Evolutionary conservation across 441 rosid genomes (phyloP).

Genomic region (Capsella rubella): DNA sequence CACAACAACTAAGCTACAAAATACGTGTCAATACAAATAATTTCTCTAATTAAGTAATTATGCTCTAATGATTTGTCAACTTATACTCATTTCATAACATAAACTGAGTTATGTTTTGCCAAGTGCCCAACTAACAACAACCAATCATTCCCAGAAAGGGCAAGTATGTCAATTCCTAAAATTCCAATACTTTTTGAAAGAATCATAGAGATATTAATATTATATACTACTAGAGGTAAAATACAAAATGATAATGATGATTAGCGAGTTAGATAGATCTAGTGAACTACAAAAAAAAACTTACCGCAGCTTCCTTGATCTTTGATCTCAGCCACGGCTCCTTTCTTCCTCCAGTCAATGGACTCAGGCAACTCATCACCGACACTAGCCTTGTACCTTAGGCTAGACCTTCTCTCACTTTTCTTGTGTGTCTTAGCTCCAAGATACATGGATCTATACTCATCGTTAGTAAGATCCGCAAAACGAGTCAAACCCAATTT

Average conservation of each 20-base stretch:
- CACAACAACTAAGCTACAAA: background rate
- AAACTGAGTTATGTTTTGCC: background rate
- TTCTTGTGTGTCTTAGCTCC: slow-evolving; percentile 56
- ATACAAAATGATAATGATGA: background rate
- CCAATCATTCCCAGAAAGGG: background rate
- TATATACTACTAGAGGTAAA: background rate
- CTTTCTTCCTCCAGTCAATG: slow-evolving; percentile 88
- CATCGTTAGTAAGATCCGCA: slow-evolving; percentile 90
- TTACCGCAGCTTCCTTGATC: slow-evolving; percentile 77
- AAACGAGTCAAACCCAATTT: slow-evolving; percentile 75
- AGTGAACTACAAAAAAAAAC: background rate
- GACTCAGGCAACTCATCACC: slow-evolving; percentile 71
- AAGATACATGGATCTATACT: slow-evolving; percentile 73
- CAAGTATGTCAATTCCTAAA: background rate
- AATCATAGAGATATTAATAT: background rate
- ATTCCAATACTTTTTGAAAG: slow-evolving; percentile 1
- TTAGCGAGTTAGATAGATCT: background rate
- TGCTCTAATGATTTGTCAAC: background rate
- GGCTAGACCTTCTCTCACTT: slow-evolving; percentile 41
- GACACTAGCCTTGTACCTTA: slow-evolving; percentile 58
- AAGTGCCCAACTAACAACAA: background rate
- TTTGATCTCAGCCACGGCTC: slow-evolving; percentile 81
- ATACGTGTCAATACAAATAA: background rate
- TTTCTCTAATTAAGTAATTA: background rate
- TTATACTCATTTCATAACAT: background rate